phyloP scores from a whole-genome alignment of 2,329 filamentous ascomycete species.

The Herpomyces periplanetae region DNA sequence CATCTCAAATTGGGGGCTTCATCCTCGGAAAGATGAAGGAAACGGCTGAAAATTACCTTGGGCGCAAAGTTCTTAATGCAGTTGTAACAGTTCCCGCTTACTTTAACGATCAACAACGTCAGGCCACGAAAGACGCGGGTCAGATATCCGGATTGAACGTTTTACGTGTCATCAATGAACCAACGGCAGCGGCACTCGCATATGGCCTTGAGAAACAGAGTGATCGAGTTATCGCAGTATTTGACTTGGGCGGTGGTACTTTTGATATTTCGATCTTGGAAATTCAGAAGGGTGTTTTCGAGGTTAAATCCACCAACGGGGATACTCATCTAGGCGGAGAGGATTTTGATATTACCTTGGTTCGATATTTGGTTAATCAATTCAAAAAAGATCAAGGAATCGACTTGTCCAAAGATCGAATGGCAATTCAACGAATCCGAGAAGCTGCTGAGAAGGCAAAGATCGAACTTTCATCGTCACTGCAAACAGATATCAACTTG shows the following conservation, averaged over 20 bases:
- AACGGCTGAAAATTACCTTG: conserved; percentile 68
- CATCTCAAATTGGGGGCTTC: conserved; percentile 91
- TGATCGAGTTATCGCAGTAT: conserved; percentile 64
- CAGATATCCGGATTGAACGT: conserved; percentile 87
- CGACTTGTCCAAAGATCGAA: conserved; percentile 62
- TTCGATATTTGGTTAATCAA: conserved; percentile 63
- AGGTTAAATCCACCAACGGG: conserved; percentile 97
- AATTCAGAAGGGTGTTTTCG: conserved; percentile 90
- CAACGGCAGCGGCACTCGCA: conserved; percentile 69
- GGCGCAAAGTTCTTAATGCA: conserved; percentile 68
- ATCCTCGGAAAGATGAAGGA: conserved; percentile 97
- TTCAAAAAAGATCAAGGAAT: conserved; percentile 90
- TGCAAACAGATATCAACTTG: conserved; percentile 88
- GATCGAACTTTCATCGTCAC: conserved; percentile 81
- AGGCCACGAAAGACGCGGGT: conserved; percentile 90
- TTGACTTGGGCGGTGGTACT: conserved; percentile 90
- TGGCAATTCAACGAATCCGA: conserved; percentile 96
- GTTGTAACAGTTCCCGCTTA: conserved; percentile 90
- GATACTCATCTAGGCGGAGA: conserved; percentile 94
- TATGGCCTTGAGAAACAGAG: conserved; percentile 86
- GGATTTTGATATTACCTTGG: conserved; percentile 80
- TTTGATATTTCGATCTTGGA: conserved; percentile 96
- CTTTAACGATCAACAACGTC: conserved; percentile 94
- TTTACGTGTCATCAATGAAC: conserved; percentile 89
- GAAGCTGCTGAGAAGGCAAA: conserved; percentile 97